Conservation (phyloP, 2,329 filamentous ascomycete genomes). For the Cercospora sojina region DNA sequence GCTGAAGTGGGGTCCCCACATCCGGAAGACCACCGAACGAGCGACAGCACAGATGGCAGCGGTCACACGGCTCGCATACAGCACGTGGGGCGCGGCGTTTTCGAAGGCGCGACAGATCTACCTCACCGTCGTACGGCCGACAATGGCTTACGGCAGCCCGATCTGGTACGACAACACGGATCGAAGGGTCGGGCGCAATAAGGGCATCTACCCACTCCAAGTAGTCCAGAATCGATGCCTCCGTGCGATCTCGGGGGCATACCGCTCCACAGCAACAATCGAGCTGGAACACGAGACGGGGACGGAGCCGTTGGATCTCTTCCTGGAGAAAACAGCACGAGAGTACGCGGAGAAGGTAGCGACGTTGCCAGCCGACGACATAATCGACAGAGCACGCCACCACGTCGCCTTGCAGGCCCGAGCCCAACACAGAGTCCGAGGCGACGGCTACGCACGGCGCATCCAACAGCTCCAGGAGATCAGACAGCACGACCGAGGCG, state of each 20-base stretch:
- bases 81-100: background rate
- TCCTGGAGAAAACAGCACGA: background rate
- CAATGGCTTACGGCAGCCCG: slow-evolving; percentile 8
- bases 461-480: background rate
- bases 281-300: slow-evolving; percentile 10
- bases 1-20: slow-evolving; percentile 9
- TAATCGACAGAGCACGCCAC: too few relatives aligned
- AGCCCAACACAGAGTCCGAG: too few relatives aligned
- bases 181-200: background rate
- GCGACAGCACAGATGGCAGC: slow-evolving; percentile 2
- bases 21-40: background rate
- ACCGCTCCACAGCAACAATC: slow-evolving; percentile 9
- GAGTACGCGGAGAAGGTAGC: background rate
- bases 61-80: background rate
- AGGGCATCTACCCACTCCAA: too few relatives aligned
- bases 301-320: background rate
- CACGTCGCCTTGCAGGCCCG: too few relatives aligned
- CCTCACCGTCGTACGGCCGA: background rate
- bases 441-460: background rate
- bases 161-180: background rate
- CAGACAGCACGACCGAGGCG: background rate
- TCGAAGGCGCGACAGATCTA: too few relatives aligned
- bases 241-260: slow-evolving; percentile 13
- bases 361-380: too few relatives aligned
- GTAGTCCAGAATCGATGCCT: slow-evolving; percentile 13